Base-by-base conservation (phyloP, 306 rosid species). In the Ochetophila trinervis region DNA sequence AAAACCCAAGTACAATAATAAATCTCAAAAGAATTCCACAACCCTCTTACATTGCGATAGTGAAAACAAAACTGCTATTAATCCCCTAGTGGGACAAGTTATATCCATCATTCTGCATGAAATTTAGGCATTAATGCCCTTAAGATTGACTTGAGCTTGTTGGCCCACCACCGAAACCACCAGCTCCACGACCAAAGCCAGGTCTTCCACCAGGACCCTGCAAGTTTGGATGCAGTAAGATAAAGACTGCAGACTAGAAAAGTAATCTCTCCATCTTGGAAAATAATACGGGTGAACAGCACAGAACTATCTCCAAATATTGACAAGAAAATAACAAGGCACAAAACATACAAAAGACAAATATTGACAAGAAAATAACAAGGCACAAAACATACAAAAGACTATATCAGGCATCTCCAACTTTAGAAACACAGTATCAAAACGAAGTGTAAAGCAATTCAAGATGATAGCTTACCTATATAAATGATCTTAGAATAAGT, bases 131-230 rank as follows among this genome's bases (percentile, higher is more conserved):
- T 19, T 16, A 16, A 17, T 5, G 7, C 57, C 13, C 48, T 82
- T 62, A 84, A 5, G 82, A 35, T 22, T 45, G 77, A 57, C 79
- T 71, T 23, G 93, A 91, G 50, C 88, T 83, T 15, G 89, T 72
- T 53, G 88, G 53, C 21, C 75, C 83, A 12, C 78, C 82, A 50
- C 74, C 81, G 18, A 58, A 78, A 65, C 84, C 81, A 56, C 87
- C 87, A 5, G 80, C 74, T 18, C 84, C 84, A 72, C 87, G 87
- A 54, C 87, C 87, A 23, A 82, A 79, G 40, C 82, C 87, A 17
- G 82, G 76, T 22, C 79, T 78, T 60, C 83, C 73, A 30, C 81
- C 71, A 53, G 86, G 63, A 53, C 78, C 83, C 86, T 82, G 70
- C 72, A 34, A n/a, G 23, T 40, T 44, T 32, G 2, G 21, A 53